Base-by-base conservation (phyloP, 129 eudicot species). In the Artemisia argyi region DNA sequence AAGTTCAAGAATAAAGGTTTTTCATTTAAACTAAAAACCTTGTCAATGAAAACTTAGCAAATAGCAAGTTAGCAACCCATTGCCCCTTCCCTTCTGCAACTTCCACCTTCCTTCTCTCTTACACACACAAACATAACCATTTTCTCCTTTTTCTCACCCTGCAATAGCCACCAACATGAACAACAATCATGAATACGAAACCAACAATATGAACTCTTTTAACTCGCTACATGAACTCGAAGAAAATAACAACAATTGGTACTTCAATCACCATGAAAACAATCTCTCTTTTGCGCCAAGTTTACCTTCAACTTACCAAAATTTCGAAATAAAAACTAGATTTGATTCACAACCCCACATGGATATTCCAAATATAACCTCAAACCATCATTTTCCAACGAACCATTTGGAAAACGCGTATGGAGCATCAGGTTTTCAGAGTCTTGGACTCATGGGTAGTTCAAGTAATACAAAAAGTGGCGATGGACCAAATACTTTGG, bases 361-460 rank as follows among this genome's bases (percentile, higher is more conserved):
- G 78, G 83, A 49, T 20, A 30, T 42, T 73, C 66, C 81, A 0
- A 80, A 75, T 82, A 74, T 84, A 55, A 73, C 32, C 70, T 50
- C 84, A 3, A 76, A 75, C 62, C 66, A 72, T 68, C 88, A 75
- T 0, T 81, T 86, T 63, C 47, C 82, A 0, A 51, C 73, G 47
- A 49, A 76, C 79, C 85, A 76, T 68, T 82, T 86, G n/a, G 69
- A 68, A 11, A 24, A 9, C 54, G 85, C 82, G 4, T 79, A 51
- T 54, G 83, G 78, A 35, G 75, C 81, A 0, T 76, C 65, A 51
- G 81, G 83, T 54, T 83, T 83, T 73, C 77, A 51, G 53, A 75
- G 80, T 20, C 71, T 90, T 46, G 80, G 85, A 75, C 96, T 93
- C 1, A 87, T 90, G 17, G 85, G 84, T 82, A 87, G 83, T 74